Evolutionary conservation across 495 filamentous ascomycete species (phyloP).

Genomic region (Neurospora sp.): DNA sequence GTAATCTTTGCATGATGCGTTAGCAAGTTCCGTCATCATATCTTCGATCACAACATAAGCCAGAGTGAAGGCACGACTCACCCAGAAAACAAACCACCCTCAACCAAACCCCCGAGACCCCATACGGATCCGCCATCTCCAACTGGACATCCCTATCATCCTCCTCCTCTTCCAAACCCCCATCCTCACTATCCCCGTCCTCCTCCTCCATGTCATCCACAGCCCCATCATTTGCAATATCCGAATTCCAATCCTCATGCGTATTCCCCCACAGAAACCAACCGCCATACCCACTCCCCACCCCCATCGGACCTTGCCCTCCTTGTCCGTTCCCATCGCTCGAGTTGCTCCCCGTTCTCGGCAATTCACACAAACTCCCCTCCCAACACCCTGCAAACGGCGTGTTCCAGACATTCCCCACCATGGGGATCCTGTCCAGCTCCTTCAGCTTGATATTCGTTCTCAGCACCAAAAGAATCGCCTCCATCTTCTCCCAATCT

Average conservation of each 20-base stretch:
- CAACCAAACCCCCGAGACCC: conserved; percentile 49
- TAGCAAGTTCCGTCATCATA: not conserved
- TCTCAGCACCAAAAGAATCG: conserved; percentile 49
- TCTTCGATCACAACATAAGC: not conserved
- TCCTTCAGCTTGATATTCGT: conserved; percentile 41
- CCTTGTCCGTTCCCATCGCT: not conserved
- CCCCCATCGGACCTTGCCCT: not conserved
- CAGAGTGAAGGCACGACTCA: not conserved
- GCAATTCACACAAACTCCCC: conserved; percentile 31
- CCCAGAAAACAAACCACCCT: conserved; percentile 44
- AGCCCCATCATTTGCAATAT: not conserved
- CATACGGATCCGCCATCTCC: conserved; percentile 48
- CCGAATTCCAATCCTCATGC: not conserved
- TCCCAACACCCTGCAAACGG: conserved; percentile 45
- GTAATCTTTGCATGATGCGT: conserved; percentile 34
- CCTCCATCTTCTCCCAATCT: conserved; percentile 64
- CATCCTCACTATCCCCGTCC: not conserved
- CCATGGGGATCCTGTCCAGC: conserved; percentile 29
- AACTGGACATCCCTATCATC: conserved; percentile 8
- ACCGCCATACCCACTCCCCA: not conserved
- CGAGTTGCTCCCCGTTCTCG: not conserved
- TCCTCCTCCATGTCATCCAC: not conserved
- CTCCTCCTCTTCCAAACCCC: conserved; percentile 1
- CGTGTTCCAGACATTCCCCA: conserved; percentile 36
- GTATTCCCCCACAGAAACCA: not conserved